These are phyloP conservation scores for Fusarium nelsonii DNA, from an alignment of 2,329 filamentous ascomycete genomes.

Conservation along the genomic window DNA sequence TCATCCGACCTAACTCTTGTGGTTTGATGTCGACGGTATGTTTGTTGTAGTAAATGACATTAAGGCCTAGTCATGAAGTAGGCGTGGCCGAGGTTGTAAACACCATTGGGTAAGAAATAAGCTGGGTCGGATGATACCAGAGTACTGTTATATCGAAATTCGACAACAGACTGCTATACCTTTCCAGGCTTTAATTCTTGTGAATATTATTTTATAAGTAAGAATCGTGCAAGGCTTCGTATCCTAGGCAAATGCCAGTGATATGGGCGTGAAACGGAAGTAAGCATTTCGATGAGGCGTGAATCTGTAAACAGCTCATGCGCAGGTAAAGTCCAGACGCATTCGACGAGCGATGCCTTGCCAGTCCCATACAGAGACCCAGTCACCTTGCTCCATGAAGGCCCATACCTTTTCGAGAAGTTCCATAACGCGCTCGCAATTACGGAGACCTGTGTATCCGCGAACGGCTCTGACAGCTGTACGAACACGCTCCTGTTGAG, in stretches of 20 bases:
- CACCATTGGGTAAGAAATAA: not conserved
- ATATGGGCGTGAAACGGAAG: not conserved
- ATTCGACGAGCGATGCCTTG: constrained; percentile 66
- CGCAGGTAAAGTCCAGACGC: constrained; percentile 68
- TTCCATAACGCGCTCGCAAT: constrained; percentile 65
- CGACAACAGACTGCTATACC: constrained; percentile 32
- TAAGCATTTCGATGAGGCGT: constrained; percentile 20
- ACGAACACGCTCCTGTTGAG: constrained; percentile 66
- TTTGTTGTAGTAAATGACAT: constrained; percentile 10
- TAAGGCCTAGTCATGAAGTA: constrained; percentile 3
- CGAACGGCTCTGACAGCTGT: constrained; percentile 64
- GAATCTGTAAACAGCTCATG: constrained; percentile 48
- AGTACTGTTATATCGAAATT: not conserved
- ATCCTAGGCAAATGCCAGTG: not conserved
- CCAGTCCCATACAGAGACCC: constrained; percentile 73
- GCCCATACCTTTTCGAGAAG: constrained; percentile 71
- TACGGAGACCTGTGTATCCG: constrained; percentile 70
- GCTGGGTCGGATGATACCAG: not conserved
- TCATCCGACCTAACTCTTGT: not conserved
- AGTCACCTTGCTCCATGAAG: constrained; percentile 69
- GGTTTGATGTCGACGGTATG: constrained; percentile 14
- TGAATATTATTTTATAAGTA: constrained; percentile 21
- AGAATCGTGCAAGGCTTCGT: not conserved
- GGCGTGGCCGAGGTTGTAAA: not conserved
- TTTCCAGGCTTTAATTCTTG: constrained; percentile 12